phyloP scores from a whole-genome alignment of 2,329 filamentous ascomycete genomes.

The Sclerotinia spermophila region DNA sequence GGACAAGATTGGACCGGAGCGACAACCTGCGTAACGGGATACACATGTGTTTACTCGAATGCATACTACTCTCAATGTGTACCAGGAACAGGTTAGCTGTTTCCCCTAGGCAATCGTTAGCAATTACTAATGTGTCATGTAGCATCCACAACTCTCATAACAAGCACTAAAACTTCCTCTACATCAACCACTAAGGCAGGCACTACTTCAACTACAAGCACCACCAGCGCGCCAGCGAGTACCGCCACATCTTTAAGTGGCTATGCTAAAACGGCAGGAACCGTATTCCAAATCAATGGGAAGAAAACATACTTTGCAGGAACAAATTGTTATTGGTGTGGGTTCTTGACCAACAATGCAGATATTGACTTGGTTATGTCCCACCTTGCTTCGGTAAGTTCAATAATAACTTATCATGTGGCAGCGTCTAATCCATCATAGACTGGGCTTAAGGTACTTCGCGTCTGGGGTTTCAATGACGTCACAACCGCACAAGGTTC shows the following conservation, averaged over 20 bases:
- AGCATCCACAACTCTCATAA: constrained; percentile 5
- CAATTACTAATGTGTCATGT: neutral
- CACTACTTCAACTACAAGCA: constrained; percentile 16
- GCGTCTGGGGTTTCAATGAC: constrained; percentile 63
- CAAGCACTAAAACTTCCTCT: neutral
- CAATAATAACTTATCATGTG: neutral
- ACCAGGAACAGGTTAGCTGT: constrained; percentile 3
- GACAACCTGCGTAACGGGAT: constrained; percentile 9
- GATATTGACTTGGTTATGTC: constrained; percentile 52
- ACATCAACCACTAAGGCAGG: constrained; percentile 12
- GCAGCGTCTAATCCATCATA: neutral
- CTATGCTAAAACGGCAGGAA: constrained; percentile 32
- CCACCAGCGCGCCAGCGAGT: constrained; percentile 14
- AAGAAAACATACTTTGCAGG: constrained; percentile 49
- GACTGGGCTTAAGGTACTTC: constrained; percentile 56
- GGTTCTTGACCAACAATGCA: constrained; percentile 49
- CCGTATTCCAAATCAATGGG: constrained; percentile 43
- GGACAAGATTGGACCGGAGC: constrained; percentile 3
- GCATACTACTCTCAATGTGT: constrained; percentile 14
- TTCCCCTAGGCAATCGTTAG: neutral
- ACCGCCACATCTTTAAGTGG: constrained; percentile 22
- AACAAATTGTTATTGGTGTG: constrained; percentile 55
- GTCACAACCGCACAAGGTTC: constrained; percentile 42
- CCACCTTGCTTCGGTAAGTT: constrained; percentile 41
- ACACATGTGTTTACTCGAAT: constrained; percentile 1